A percentile compares a stretch with the other conserved stretches of the same genome.
These are phyloP conservation scores for Colletotrichum somersetense DNA, from an alignment of 2,329 filamentous ascomycete genomes.

Conservation along the genomic window DNA sequence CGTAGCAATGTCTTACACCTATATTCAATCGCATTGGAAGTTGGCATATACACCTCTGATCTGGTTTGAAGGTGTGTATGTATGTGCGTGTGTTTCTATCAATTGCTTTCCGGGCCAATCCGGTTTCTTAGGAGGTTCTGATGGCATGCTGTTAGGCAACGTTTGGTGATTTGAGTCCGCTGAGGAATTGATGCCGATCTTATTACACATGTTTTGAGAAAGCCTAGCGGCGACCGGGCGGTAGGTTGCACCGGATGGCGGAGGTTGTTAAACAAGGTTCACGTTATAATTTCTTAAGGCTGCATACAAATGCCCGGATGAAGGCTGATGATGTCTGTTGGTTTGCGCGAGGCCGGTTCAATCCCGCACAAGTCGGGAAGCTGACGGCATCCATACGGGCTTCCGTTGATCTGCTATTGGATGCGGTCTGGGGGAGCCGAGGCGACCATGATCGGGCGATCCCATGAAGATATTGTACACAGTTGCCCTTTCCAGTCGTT, in stretches of 20 bases:
- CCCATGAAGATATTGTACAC: neutral
- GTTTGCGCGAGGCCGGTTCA: neutral
- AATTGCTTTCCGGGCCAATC: neutral
- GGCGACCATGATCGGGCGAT: neutral
- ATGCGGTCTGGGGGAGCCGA: neutral
- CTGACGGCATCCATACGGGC: conserved; percentile 13
- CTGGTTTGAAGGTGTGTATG: neutral
- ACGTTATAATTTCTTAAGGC: neutral
- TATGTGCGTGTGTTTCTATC: neutral
- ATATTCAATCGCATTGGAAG: neutral
- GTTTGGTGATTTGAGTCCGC: neutral
- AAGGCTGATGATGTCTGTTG: neutral
- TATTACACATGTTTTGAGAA: neutral
- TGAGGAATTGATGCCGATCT: neutral
- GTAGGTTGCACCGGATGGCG: neutral
- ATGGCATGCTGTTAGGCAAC: neutral
- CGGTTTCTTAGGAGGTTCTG: neutral
- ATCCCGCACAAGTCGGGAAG: conserved; percentile 22
- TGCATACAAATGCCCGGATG: neutral
- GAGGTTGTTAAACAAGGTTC: neutral
- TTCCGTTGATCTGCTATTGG: conserved; percentile 11
- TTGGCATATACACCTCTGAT: neutral
- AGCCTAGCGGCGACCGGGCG: neutral
- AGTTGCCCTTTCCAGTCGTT: conserved; percentile 1
- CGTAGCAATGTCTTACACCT: neutral